These are phyloP conservation scores for Leptographium procerum DNA, from an alignment of 2,329 filamentous ascomycete species.

Conservation along the genomic window DNA sequence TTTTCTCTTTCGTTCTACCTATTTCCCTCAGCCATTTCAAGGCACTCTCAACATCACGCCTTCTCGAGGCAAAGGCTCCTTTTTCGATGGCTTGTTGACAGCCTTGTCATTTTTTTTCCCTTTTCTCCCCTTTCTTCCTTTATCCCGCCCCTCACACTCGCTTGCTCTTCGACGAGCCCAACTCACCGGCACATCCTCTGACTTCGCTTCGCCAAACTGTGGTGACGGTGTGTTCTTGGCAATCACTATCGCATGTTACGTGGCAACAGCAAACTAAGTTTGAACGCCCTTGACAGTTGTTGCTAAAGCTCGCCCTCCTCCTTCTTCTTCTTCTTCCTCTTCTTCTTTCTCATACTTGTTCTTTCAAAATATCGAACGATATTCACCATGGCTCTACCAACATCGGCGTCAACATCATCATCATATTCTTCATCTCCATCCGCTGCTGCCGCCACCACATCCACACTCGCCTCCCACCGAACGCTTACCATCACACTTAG, in stretches of 20 bases:
- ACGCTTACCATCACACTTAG: slow-evolving; percentile 40
- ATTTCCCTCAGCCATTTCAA: neutral
- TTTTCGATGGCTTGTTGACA: neutral
- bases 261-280: too few species aligned
- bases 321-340: too few species aligned
- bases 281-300: neutral
- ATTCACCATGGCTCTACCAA: neutral
- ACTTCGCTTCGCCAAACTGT: neutral
- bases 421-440: neutral
- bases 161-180: neutral
- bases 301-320: neutral
- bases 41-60: neutral
- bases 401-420: neutral
- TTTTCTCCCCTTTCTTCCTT: neutral
- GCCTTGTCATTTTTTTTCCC: neutral
- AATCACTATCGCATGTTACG: too few species aligned
- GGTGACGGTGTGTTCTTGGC: too few species aligned
- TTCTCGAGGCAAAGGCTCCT: neutral
- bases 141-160: neutral
- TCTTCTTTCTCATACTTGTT: neutral
- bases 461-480: slow-evolving; percentile 12
- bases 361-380: neutral
- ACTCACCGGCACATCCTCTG: neutral
- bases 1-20: neutral
- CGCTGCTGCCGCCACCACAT: neutral